Base-by-base conservation (phyloP, 305 asterid genomes). In the Rubia tinctorum region DNA sequence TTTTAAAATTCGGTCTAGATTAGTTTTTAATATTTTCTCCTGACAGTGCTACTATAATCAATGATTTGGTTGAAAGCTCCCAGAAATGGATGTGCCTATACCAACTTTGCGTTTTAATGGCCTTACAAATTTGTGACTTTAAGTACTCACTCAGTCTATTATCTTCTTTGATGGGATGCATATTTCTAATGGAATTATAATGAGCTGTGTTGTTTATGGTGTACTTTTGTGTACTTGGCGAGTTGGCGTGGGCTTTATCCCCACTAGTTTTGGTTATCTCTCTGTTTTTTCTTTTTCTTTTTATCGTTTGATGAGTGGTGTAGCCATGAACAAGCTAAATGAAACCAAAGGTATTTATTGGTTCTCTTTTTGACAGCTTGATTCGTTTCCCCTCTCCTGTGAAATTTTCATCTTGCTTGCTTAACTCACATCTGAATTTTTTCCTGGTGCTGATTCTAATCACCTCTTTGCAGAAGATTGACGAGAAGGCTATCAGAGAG, bases 401-500 rank as follows among this genome's bases (percentile, higher is more conserved):
- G 27, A 65, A 15, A 2, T 63, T 39, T 64, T 14, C 55, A 42
- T 43, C 30, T 20, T 67, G 39, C 58, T 8, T 14, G 3, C n/a
- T 71, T 12, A n/a, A 14, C 53, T n/a, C 34, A 51, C 40, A 27
- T 1, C 18, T 15, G 14, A 10, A 17, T 51, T 56, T 53, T 20
- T 34, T 8, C 7, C 7, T 51, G 62, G 15, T 47, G 14, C 61
- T 68, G 72, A 22, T 27, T 27, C 44, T 47, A 37, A 3, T 9
- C 45, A 64, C 22, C 18, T 76, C 30, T 64, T 71, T 59, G 27
- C 94, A 95, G 99, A 95, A 90, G 87, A 84, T 92, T 71, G 99
- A 92, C 71, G 99, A 95, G 82, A 89, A 81, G 74, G 96, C 96
- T 83, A 80, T 92, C 73, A 88, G 91, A 67, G 96, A 88, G 81